phyloP scores from a whole-genome alignment of 2,329 filamentous ascomycete species.

The Aulographum hederae region DNA sequence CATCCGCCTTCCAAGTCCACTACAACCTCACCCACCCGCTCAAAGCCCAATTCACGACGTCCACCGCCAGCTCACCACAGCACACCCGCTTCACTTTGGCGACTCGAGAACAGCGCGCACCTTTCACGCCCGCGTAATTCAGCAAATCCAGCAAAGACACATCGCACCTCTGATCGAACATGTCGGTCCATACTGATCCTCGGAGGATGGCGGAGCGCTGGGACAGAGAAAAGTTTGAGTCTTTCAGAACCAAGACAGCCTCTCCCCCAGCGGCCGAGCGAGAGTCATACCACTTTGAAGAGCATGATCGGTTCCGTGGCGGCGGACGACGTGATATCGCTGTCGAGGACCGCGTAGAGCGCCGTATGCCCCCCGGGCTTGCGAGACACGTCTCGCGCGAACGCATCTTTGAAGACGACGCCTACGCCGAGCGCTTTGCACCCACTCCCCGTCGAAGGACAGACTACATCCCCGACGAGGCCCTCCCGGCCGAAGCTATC shows the following conservation, averaged over 20 bases:
- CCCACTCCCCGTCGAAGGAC: conserved; percentile 9
- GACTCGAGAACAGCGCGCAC: too few relatives aligned
- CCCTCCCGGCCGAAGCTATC: conserved; percentile 25
- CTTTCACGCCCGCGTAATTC: too few relatives aligned
- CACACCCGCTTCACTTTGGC: too few relatives aligned
- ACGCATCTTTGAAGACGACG: conserved; percentile 37
- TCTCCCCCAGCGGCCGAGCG: conserved; percentile 21
- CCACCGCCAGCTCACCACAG: too few relatives aligned
- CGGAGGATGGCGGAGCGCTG: too few relatives aligned
- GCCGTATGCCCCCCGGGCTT: conserved; percentile 18
- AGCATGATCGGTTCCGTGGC: conserved; percentile 23
- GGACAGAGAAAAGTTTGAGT: conserved; percentile 32
- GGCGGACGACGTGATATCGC: conserved; percentile 22
- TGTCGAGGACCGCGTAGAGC: conserved; percentile 23
- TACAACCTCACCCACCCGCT: too few relatives aligned
- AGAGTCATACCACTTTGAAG: conserved; percentile 21
- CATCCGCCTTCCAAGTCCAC: too few relatives aligned
- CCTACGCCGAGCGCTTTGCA: conserved; percentile 10
- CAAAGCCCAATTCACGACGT: too few relatives aligned
- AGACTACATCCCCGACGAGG: conserved; percentile 27
- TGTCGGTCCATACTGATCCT: too few relatives aligned
- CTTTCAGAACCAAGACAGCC: too few relatives aligned
- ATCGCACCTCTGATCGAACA: too few relatives aligned
- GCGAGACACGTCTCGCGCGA: conserved; percentile 36
- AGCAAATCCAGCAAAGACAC: too few relatives aligned